Evolutionary conservation across 768 basidiomycete genomes (phyloP), one percentile per base, ranked within the genome.

Genomic region (Russula abietina): DNA sequence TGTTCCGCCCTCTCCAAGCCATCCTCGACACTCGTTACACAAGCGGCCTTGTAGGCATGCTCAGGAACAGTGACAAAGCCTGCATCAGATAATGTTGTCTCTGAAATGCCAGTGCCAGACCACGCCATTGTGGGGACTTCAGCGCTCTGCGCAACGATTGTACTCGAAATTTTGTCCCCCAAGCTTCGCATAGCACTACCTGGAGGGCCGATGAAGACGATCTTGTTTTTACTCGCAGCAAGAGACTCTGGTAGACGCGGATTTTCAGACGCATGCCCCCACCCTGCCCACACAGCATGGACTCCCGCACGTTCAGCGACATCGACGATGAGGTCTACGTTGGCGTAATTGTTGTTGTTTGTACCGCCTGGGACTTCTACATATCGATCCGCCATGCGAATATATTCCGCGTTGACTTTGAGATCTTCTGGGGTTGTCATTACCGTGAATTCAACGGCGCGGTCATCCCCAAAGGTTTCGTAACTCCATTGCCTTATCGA

Each of bases 401-500:
- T 99, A 76, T 99, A 99, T 71, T 99, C 97, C 36, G 97, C 97
- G 71, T 99, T 99, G 74, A 98, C 95, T 75, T 93, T 93, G 67
- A 98, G 80, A 77, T 98, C 96, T 73, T 99, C 97, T 26, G 97
- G 97, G 14, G 97, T 99, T 55, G 97, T 94, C 97, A 99, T 98
- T 64, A 98, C 97, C 43, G 94, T 96, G 80, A 99, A 98, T 74
- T 99, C 95, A 77, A 99, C 83, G 59, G 90, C 91, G 68, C 93
- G 88, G 72, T 99, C 97, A 59, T 86, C 86, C 64, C 97, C 97
- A 75, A 99, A 99, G 0, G 95, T 94, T 78, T 98, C 97, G 78
- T 98, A 99, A 71, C 92, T 94, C 97, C 97, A 99, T 85, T 98
- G 96, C 61, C 97, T 86, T 69, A 99, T 89, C 52, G 97, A 98